Evolutionary conservation across 805 yeast species (phyloP).

Genomic region (Ogataea parapolymorpha): DNA sequence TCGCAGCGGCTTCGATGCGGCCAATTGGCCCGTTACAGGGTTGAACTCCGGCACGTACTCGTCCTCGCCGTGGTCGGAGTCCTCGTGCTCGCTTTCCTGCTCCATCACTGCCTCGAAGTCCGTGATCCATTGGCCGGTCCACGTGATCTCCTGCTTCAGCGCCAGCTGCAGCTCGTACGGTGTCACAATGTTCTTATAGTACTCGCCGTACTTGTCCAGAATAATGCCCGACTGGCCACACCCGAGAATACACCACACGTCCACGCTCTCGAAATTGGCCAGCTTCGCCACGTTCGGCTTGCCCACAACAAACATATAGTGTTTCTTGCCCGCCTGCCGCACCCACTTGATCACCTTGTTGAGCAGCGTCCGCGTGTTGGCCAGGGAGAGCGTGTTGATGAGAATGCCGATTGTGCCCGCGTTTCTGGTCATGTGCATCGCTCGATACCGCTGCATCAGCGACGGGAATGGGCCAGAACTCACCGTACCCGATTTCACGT

Average conservation of each 20-base stretch:
- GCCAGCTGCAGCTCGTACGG: conserved; percentile 90
- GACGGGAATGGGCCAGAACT: conserved; percentile 69
- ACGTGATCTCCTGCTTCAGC: conserved; percentile 64
- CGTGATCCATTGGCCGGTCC: conserved; percentile 94
- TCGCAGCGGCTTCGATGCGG: conserved; percentile 74
- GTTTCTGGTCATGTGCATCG: conserved; percentile 83
- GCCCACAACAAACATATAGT: conserved; percentile 93
- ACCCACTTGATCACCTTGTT: conserved; percentile 59
- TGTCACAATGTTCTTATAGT: conserved; percentile 86
- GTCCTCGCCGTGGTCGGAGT: conserved; percentile 25
- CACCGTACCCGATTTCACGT: conserved; percentile 36
- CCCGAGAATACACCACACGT: conserved; percentile 91
- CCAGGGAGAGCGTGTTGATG: conserved; percentile 82
- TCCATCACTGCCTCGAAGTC: conserved; percentile 59
- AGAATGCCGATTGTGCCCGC: conserved; percentile 91
- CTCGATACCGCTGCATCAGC: conserved; percentile 76
- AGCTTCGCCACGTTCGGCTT: conserved; percentile 96
- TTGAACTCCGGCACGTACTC: conserved; percentile 80
- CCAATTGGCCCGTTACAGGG: conserved; percentile 78
- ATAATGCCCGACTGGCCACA: conserved; percentile 94
- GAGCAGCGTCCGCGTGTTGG: conserved; percentile 67
- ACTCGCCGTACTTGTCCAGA: conserved; percentile 73
- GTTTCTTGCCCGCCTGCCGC: conserved; percentile 78
- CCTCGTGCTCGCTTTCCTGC: conserved; percentile 34
- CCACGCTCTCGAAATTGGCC: conserved; percentile 93